Evolutionary conservation across 2,329 filamentous ascomycete genomes (phyloP), one percentile per base, ranked within the genome.

Genomic region (Acephala macrosclerotiorum): DNA sequence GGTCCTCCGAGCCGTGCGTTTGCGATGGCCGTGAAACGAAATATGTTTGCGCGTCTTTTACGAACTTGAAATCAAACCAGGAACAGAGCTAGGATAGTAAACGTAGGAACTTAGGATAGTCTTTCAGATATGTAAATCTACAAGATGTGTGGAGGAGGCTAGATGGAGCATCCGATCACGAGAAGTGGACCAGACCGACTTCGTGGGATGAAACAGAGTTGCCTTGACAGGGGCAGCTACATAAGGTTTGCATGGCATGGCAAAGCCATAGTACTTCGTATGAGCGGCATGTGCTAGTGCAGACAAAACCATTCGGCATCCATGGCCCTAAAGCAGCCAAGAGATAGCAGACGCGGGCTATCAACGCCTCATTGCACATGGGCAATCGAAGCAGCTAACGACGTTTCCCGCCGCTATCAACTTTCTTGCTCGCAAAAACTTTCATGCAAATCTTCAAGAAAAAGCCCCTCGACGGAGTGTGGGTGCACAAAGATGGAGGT

Each of bases 211-310:
- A 22, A 59, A 33, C 53, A 45, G 40, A 60, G 22, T 60, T 62
- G 26, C 57, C 22, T 33, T 60, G 63, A 65, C 60, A 53, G 60
- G 60, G 60, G 38, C 29, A 49, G 38, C 53, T 59, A 66, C 55
- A 61, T 56, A 57, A 49, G 25, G 2, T 11, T 29, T 33, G 49
- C 49, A 22, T 49, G 45, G 59, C 68, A 69, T 69, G 68, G 68
- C 65, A 25, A 51, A 25, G 20, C 56, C 45, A 61, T 58, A 67
- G 61, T 33, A 68, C 67, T 61, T 64, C 66, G 68, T 68, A 60
- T 66, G 61, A 59, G 66, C 68, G 68, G 66, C 70, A 70, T 70
- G 66, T 71, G 71, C 65, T 61, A 68, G 63, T 66, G 29, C 29
- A 33, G 29, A 9, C 67, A 66, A 69, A n/a, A 64, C 68, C 64